Evolutionary conservation across 2,329 filamentous ascomycete species (phyloP).

Genomic region (Emmonsia crescens): DNA sequence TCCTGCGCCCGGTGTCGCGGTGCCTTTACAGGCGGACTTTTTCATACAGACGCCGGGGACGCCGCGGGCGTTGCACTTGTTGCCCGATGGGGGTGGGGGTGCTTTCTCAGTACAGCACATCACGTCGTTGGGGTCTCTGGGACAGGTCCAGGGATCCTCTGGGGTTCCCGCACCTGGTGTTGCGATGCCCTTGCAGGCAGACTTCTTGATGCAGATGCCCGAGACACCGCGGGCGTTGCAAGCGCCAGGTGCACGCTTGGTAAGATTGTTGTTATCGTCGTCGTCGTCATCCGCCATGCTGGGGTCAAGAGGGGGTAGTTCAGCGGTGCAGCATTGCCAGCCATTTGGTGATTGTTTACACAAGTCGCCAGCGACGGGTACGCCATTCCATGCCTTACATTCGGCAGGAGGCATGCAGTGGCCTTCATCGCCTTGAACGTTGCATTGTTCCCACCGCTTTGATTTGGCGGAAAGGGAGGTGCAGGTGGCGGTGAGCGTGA

Average conservation of each 20-base stretch:
- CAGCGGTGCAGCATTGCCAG: slow-evolving; percentile 1
- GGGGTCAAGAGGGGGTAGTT: neutral
- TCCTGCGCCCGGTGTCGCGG: neutral
- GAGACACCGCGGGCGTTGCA: neutral
- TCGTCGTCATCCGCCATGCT: neutral
- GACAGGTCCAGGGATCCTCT: neutral
- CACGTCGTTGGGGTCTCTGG: neutral
- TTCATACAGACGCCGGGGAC: neutral
- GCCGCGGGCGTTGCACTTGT: neutral
- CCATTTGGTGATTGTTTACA: neutral
- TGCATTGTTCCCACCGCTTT: neutral
- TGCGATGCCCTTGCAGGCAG: neutral
- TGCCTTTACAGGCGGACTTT: neutral
- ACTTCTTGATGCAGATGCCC: neutral
- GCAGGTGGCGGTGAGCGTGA: neutral
- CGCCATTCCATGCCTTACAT: neutral
- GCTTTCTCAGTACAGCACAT: neutral
- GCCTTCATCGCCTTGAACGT: neutral
- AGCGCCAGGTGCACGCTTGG: neutral
- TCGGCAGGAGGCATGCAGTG: neutral
- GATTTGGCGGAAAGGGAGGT: neutral
- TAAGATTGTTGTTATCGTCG: neutral
- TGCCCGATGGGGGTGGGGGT: neutral
- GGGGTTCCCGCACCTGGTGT: neutral
- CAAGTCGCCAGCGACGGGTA: neutral